phyloP scores from a whole-genome alignment of 331 rosid genomes.

The Stylosanthes scabra region DNA sequence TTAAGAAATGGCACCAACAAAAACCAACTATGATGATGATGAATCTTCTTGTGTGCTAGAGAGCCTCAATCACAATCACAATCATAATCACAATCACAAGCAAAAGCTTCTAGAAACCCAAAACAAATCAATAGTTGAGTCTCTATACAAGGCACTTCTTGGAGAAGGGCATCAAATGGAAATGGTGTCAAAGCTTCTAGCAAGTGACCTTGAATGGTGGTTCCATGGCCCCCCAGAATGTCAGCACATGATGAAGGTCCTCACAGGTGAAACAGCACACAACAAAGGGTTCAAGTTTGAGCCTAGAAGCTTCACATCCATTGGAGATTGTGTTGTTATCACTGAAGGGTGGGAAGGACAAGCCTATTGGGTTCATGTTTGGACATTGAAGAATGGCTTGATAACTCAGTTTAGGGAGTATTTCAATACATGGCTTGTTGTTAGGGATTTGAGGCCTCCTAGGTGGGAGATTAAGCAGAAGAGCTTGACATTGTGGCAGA shows the following conservation, averaged over 20 bases:
- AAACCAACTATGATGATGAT: not conserved
- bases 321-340: slow-evolving; percentile 69
- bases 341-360: slow-evolving; percentile 93
- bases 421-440: slow-evolving; percentile 93
- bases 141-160: slow-evolving; percentile 68
- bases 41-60: not conserved
- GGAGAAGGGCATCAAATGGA: slow-evolving; percentile 47
- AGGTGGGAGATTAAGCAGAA: slow-evolving; percentile 48
- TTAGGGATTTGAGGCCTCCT: slow-evolving; percentile 65
- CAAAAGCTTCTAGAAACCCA: slow-evolving; percentile 28
- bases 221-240: slow-evolving; percentile 95
- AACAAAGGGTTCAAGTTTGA: slow-evolving; percentile 66
- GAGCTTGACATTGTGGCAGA: slow-evolving; percentile 73
- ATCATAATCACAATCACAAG: no score
- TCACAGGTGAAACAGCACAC: slow-evolving; percentile 67
- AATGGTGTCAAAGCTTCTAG: slow-evolving; percentile 55
- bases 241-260: slow-evolving; percentile 91
- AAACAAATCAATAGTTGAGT: slow-evolving; percentile 59
- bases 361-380: slow-evolving; percentile 91
- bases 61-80: not conserved
- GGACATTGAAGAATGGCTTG: slow-evolving; percentile 71
- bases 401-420: slow-evolving; percentile 84
- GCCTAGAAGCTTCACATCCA: slow-evolving; percentile 65
- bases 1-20: slow-evolving; percentile 8
- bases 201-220: slow-evolving; percentile 90